A percentile compares a stretch with the other conserved stretches of the same genome.
Conservation (phyloP, 805 yeast genomes). For the Metschnikowia gruessii region DNA sequence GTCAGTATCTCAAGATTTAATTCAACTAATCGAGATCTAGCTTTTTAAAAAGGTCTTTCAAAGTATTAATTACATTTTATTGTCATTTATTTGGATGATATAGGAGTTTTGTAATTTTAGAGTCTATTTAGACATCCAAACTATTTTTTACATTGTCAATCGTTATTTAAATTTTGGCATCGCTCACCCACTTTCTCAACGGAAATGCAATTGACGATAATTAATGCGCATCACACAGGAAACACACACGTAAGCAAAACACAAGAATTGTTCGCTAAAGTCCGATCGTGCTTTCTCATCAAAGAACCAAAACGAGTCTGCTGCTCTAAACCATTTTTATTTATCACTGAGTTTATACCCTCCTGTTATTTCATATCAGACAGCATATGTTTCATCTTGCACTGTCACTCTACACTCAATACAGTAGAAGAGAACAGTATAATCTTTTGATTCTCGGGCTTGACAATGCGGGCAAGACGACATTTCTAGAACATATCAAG, state of each 20-base stretch:
- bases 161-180: not conserved
- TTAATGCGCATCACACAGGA: not conserved
- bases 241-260: not conserved
- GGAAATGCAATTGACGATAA: not conserved
- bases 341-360: no score
- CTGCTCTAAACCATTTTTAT: not conserved
- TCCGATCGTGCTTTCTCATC: no score
- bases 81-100: no score
- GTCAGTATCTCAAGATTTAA: no score
- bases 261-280: not conserved
- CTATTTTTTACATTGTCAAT: not conserved
- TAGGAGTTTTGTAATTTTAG: not conserved
- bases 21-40: no score
- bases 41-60: no score
- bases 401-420: constrained; percentile 43
- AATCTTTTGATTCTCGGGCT: constrained; percentile 73
- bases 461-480: constrained; percentile 94
- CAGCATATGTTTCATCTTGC: constrained; percentile 43
- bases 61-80: no score
- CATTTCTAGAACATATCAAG: constrained; percentile 40
- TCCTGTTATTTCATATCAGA: not conserved
- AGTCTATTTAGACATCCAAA: not conserved
- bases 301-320: not conserved
- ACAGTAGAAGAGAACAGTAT: constrained; percentile 45
- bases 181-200: not conserved